Conservation (phyloP, 169 alveolate genomes). For the Cyclospora cayetanensis region DNA sequence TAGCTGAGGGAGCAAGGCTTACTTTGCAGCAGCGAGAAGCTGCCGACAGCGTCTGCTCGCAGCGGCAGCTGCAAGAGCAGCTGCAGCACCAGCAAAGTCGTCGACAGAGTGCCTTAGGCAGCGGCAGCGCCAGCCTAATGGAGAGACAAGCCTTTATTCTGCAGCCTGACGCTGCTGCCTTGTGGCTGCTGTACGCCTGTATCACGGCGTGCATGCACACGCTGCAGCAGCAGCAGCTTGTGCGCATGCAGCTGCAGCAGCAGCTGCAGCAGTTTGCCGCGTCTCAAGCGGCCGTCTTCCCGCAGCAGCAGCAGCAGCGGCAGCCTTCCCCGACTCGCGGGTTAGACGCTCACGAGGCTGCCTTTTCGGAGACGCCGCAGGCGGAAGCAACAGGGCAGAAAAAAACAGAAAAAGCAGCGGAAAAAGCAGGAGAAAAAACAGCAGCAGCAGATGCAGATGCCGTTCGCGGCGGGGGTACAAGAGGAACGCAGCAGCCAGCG, state of each 20-base stretch:
- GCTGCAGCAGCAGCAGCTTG: conserved; percentile 59
- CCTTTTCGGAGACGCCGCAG: neutral
- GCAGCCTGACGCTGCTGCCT: neutral
- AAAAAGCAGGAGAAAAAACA: neutral
- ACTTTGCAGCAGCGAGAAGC: conserved; percentile 52
- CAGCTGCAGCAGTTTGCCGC: neutral
- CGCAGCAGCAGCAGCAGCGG: neutral
- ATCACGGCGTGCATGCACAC: neutral
- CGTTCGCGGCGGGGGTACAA: too few species aligned
- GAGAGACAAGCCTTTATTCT: neutral
- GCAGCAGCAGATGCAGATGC: too few species aligned
- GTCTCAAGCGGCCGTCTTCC: neutral
- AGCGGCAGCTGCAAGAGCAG: conserved; percentile 50
- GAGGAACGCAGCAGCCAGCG: neutral
- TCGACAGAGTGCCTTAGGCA: neutral
- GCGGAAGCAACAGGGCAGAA: neutral
- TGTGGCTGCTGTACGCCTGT: neutral
- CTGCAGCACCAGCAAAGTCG: neutral
- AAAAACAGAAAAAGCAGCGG: neutral
- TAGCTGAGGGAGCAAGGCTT: neutral
- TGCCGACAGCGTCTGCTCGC: neutral
- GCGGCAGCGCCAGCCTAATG: neutral
- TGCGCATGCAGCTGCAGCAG: conserved; percentile 30
- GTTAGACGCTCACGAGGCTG: too few species aligned
- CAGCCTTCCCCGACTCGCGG: too few species aligned